Percentiles rank a stretch among this genome's conserved stretches.
These are phyloP conservation scores for Aschersonia sp. DNA, from an alignment of 2,329 filamentous ascomycete genomes.

Conservation along the genomic window DNA sequence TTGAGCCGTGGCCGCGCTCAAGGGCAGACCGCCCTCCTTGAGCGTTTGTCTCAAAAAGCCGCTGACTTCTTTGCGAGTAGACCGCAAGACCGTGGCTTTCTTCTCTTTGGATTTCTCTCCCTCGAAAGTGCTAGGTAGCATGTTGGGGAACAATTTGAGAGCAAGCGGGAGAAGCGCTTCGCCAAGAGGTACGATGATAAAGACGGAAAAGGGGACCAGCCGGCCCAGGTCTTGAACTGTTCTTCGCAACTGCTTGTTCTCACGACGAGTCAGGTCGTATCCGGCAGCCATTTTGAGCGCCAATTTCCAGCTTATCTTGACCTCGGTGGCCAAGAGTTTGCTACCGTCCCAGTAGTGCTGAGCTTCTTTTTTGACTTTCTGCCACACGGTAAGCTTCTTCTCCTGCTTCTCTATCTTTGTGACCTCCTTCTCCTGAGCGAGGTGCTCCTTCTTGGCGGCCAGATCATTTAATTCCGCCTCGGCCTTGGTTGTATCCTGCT, in stretches of 20 bases:
- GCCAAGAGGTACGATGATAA: slow-evolving; percentile 91
- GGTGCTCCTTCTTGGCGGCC: slow-evolving; percentile 47
- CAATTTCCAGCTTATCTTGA: slow-evolving; percentile 81
- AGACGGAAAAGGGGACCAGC: slow-evolving; percentile 89
- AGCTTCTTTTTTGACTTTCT: slow-evolving; percentile 89
- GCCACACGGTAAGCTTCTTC: slow-evolving; percentile 76
- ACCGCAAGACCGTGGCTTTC: slow-evolving; percentile 69
- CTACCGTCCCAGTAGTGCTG: slow-evolving; percentile 98
- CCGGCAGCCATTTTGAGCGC: slow-evolving; percentile 96
- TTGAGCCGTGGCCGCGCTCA: slow-evolving; percentile 72
- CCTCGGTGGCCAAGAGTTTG: slow-evolving; percentile 82
- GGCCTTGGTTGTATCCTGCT: slow-evolving; percentile 22
- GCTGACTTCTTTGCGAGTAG: slow-evolving; percentile 87
- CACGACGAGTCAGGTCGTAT: slow-evolving; percentile 88
- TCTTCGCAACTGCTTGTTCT: slow-evolving; percentile 81
- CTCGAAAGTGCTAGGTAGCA: slow-evolving; percentile 95
- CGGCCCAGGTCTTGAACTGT: slow-evolving; percentile 90
- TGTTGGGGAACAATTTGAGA: slow-evolving; percentile 88
- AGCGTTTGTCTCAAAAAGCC: slow-evolving; percentile 78
- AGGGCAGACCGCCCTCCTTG: slow-evolving; percentile 80
- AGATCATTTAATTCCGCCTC: slow-evolving; percentile 43
- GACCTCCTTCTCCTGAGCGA: slow-evolving; percentile 43
- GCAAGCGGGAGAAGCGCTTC: slow-evolving; percentile 86
- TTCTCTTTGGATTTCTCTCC: slow-evolving; percentile 78
- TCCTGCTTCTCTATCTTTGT: slow-evolving; percentile 48